Evolutionary conservation across 2,329 filamentous ascomycete species (phyloP).

Genomic region (Colletotrichum noveboracense): DNA sequence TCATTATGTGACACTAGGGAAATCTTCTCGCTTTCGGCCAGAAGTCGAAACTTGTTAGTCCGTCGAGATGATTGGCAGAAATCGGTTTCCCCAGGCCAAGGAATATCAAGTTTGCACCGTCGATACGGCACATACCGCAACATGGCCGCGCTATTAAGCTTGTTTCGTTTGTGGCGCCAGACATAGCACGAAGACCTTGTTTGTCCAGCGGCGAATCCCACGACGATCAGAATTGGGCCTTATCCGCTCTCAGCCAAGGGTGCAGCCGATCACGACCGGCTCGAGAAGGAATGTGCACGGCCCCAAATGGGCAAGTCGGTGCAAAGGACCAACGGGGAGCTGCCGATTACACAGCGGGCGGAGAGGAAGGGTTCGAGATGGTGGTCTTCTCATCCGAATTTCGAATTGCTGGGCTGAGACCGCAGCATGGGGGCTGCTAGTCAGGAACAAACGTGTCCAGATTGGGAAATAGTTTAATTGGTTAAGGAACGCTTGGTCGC

Average conservation of each 20-base stretch:
- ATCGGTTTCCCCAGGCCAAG: background rate
- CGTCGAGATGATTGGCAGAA: background rate
- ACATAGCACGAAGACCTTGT: background rate
- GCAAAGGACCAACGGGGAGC: background rate
- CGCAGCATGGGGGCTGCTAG: background rate
- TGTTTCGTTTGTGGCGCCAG: background rate
- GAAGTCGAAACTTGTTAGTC: background rate
- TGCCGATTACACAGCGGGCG: background rate
- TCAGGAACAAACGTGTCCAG: background rate
- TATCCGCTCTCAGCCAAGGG: background rate
- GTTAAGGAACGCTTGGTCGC: constrained; percentile 8
- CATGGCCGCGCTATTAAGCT: background rate
- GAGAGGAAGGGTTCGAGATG: background rate
- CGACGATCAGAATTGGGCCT: background rate
- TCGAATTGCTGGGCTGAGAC: background rate
- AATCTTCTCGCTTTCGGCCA: background rate
- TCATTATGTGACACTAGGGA: background rate
- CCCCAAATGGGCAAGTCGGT: background rate
- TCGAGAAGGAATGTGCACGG: background rate
- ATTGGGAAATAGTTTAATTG: constrained; percentile 11
- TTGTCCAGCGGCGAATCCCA: background rate
- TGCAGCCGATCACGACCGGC: background rate
- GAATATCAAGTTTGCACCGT: background rate
- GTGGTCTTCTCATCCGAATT: constrained; percentile 1
- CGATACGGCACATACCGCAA: background rate